Evolutionary conservation across 2,329 filamentous ascomycete genomes (phyloP), one percentile per base, ranked within the genome.

Genomic region (Neocucurbitaria cava): DNA sequence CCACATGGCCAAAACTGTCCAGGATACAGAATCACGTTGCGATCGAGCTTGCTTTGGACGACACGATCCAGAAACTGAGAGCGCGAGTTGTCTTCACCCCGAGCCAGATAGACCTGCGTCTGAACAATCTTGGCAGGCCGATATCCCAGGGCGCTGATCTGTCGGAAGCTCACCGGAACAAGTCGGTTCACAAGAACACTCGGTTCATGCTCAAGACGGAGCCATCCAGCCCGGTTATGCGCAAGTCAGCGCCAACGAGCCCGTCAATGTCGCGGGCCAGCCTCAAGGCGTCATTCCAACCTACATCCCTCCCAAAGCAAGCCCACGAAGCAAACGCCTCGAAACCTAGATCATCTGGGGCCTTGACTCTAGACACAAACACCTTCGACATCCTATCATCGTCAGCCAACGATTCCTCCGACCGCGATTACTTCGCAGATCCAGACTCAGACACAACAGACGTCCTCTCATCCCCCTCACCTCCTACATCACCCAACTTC

Each of bases 1-100:
- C 94, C 2, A 96, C 93, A 0, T 98, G 93, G 94, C 92, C 93
- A 0, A 93, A 93, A 71, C 79, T 98, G 9, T 89, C 89, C 59
- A 87, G 92, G 11, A 90, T 98, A 65, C 84, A 90, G 35, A 95
- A 96, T 68, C 89, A 92, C 49, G 92, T 92, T 64, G 91, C 92
- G 3, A 91, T 97, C 49, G 94, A 98, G 72, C 78, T 96, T 42
- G 91, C 92, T 3, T 78, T 98, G 1, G 90, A 95, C 69, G 82
- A 85, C 18, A 89, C 90, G 2, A 89, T 94, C 1, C 87, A 90
- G 58, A 80, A 82, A 10, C 78, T 92, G 24, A 83, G 89, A 26
- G 85, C 88, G 2, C 81, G 87, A 3, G 86, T 91, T 2, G 87
- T 88, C 15, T 91, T 91, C 66, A 88, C 85, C 26, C 82, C 85